Percentiles rank a stretch among this genome's conserved stretches.
These are phyloP conservation scores for Trichocladium uniseriatum DNA, from an alignment of 495 filamentous ascomycete species.

Conservation along the genomic window DNA sequence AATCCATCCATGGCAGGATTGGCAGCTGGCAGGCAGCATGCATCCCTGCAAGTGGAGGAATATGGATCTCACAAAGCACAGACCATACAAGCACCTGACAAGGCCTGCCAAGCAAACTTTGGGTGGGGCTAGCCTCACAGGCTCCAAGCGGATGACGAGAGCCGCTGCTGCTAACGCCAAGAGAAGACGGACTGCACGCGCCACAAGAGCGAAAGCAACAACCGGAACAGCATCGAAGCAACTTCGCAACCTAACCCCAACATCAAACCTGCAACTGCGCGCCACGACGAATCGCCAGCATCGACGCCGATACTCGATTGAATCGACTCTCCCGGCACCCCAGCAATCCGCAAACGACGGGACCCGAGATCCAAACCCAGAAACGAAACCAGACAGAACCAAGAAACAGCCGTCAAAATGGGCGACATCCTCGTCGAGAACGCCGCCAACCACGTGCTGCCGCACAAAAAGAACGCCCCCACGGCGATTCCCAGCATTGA, in stretches of 20 bases:
- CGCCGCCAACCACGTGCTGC: constrained; percentile 58
- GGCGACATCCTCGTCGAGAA: constrained; percentile 77
- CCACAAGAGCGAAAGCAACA: constrained; percentile 23
- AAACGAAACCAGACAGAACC: background rate
- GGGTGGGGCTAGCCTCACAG: constrained; percentile 11
- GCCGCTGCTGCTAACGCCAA: constrained; percentile 12
- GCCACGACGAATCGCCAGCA: background rate
- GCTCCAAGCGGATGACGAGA: constrained; percentile 27
- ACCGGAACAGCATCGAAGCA: constrained; percentile 20
- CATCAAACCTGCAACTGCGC: background rate
- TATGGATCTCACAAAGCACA: background rate
- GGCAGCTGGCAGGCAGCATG: no score
- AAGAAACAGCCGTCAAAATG: constrained; percentile 43
- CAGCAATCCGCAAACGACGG: background rate
- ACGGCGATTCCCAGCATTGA: constrained; percentile 86
- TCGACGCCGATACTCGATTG: background rate
- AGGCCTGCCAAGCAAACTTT: constrained; percentile 1
- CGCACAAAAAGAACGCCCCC: constrained; percentile 68
- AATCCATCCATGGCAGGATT: no score
- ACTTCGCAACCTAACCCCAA: constrained; percentile 1
- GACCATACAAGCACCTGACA: constrained; percentile 1
- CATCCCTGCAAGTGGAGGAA: no score
- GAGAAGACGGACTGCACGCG: constrained; percentile 16
- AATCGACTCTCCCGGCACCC: background rate
- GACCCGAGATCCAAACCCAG: background rate